phyloP scores from a whole-genome alignment of 2,329 filamentous ascomycete genomes.

The Fusarium sp. region DNA sequence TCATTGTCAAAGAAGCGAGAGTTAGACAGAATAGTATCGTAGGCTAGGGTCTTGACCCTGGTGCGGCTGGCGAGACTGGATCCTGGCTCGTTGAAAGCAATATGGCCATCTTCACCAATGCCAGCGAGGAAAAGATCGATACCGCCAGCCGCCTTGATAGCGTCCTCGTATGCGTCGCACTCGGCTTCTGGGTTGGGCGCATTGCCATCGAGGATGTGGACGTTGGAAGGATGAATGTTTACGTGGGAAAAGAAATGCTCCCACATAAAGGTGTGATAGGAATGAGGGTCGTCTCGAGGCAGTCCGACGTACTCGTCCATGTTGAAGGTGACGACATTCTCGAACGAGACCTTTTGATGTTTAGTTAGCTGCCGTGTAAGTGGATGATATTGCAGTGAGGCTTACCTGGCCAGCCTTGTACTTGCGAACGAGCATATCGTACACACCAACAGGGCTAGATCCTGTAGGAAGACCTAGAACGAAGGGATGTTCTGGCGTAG shows the following conservation, averaged over 20 bases:
- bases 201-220: constrained; percentile 85
- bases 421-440: constrained; percentile 74
- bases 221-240: constrained; percentile 80
- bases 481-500: constrained; percentile 75
- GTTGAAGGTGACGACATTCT: constrained; percentile 90
- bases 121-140: constrained; percentile 88
- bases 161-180: constrained; percentile 79
- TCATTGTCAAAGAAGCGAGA: constrained; percentile 83
- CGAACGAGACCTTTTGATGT: constrained; percentile 75
- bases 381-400: constrained; percentile 16
- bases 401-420: constrained; percentile 70
- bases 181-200: constrained; percentile 77
- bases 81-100: constrained; percentile 90
- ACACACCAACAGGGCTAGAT: constrained; percentile 79
- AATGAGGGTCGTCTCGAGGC: constrained; percentile 81
- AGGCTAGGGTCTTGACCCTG: constrained; percentile 84
- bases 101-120: constrained; percentile 85
- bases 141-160: constrained; percentile 75
- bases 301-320: constrained; percentile 93
- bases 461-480: constrained; percentile 85
- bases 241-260: constrained; percentile 88
- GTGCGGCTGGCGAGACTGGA: constrained; percentile 79
- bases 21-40: constrained; percentile 86
- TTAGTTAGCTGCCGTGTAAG: constrained; percentile 7
- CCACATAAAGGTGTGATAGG: constrained; percentile 94